Conservation (phyloP, 2,329 filamentous ascomycete species). For the Pseudogymnoascus verrucosus region DNA sequence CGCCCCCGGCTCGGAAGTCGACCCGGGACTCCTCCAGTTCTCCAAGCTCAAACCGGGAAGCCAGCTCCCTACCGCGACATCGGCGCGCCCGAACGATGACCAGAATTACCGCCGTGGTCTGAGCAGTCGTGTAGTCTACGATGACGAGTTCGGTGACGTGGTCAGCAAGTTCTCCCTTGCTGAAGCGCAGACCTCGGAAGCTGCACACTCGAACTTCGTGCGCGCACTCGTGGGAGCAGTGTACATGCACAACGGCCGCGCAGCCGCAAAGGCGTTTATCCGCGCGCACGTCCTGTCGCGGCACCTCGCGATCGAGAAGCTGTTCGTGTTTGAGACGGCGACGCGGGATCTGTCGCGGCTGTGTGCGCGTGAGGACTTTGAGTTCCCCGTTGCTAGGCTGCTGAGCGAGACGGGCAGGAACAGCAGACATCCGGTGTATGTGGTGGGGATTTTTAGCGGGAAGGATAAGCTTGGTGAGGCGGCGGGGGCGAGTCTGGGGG, state of each 20-base stretch:
- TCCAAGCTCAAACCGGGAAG: conserved; percentile 38
- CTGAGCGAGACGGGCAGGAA: conserved; percentile 83
- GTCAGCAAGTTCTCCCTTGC: conserved; percentile 24
- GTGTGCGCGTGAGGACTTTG: conserved; percentile 84
- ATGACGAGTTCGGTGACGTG: conserved; percentile 77
- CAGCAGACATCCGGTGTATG: conserved; percentile 80
- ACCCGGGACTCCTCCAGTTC: conserved; percentile 85
- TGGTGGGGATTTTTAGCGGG: conserved; percentile 91
- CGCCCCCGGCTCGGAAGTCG: conserved; percentile 81
- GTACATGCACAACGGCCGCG: conserved; percentile 75
- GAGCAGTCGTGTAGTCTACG: conserved; percentile 69
- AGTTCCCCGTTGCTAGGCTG: conserved; percentile 75
- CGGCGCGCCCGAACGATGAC: conserved; percentile 42
- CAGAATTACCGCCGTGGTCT: conserved; percentile 57
- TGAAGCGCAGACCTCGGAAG: conserved; percentile 23
- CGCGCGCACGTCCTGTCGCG: conserved; percentile 74
- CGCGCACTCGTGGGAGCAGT: conserved; percentile 76
- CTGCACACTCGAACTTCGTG: conserved; percentile 67
- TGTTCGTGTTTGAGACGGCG: conserved; percentile 81
- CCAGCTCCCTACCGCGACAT: conserved; percentile 37
- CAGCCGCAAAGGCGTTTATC: conserved; percentile 75
- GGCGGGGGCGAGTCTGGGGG: conserved; percentile 67
- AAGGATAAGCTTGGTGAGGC: conserved; percentile 87
- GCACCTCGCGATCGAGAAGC: conserved; percentile 62
- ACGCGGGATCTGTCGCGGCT: conserved; percentile 75